Conservation (phyloP, 805 yeast genomes). For the Wickerhamiella azyma region DNA sequence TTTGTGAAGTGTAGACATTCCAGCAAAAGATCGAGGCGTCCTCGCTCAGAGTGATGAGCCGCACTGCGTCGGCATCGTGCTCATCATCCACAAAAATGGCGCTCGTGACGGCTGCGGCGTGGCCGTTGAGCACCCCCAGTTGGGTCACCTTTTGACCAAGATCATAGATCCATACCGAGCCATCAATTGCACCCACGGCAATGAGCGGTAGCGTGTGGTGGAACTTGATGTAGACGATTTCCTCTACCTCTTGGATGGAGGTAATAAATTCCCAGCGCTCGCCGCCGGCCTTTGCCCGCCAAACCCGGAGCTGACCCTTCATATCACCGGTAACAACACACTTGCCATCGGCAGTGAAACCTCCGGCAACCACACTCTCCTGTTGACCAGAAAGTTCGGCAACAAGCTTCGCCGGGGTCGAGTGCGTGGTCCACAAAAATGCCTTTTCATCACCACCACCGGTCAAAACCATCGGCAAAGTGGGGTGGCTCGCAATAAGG, state of each 20-base stretch:
- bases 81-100: slow-evolving; percentile 63
- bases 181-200: slow-evolving; percentile 87
- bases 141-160: slow-evolving; percentile 33
- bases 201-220: slow-evolving; percentile 69
- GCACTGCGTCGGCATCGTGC: slow-evolving; percentile 38
- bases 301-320: slow-evolving; percentile 74
- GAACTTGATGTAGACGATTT: slow-evolving; percentile 65
- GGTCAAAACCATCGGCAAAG: slow-evolving; percentile 65
- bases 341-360: slow-evolving; percentile 70
- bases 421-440: slow-evolving; percentile 71
- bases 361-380: slow-evolving; percentile 78
- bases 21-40: slow-evolving; percentile 80
- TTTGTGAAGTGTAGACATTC: slow-evolving; percentile 72
- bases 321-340: slow-evolving; percentile 83
- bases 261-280: slow-evolving; percentile 66
- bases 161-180: slow-evolving; percentile 88
- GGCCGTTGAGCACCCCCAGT: slow-evolving; percentile 35
- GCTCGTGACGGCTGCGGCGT: slow-evolving; percentile 63
- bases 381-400: slow-evolving; percentile 67
- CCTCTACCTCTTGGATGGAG: slow-evolving; percentile 76
- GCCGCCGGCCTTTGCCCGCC: slow-evolving; percentile 59
- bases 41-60: slow-evolving; percentile 60
- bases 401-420: slow-evolving; percentile 69
- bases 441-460: slow-evolving; percentile 95
- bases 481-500: slow-evolving; percentile 70